Conservation (phyloP, 345 rosid species). For the Eucalyptus lansdowneana region DNA sequence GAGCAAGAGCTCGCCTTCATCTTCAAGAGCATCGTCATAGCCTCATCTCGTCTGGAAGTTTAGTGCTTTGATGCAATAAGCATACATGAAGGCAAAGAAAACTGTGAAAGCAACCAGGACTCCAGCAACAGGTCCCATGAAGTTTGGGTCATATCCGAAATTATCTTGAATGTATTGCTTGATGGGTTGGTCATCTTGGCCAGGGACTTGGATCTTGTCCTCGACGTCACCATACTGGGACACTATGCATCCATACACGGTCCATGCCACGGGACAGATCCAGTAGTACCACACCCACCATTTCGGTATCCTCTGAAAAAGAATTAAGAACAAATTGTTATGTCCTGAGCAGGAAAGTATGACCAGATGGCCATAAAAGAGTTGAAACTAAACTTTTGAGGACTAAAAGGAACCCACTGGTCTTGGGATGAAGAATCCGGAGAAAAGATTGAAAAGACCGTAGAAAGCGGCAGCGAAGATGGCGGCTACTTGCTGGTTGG, state of each 20-base stretch:
- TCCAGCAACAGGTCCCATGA: slow-evolving; percentile 53
- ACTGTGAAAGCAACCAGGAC: slow-evolving; percentile 48
- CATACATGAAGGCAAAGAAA: slow-evolving; percentile 66
- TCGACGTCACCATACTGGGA: slow-evolving; percentile 64
- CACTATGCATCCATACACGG: slow-evolving; percentile 52
- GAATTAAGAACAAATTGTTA: background rate
- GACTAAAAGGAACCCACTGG: slow-evolving; percentile 35
- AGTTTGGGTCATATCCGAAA: slow-evolving; percentile 42
- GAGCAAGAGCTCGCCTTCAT: background rate
- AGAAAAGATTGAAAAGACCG: slow-evolving; percentile 66
- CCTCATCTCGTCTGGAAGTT: slow-evolving; percentile 71
- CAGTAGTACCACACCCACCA: slow-evolving; percentile 98
- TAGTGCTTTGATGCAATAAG: slow-evolving; percentile 49
- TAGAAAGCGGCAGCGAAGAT: slow-evolving; percentile 79
- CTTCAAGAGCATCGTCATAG: background rate
- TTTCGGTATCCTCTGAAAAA: slow-evolving; percentile 55
- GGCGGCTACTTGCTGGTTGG: slow-evolving; percentile 79
- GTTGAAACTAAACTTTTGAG: background rate
- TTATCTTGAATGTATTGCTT: slow-evolving; percentile 27
- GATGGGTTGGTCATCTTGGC: slow-evolving; percentile 11
- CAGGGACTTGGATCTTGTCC: slow-evolving; percentile 22
- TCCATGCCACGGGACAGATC: slow-evolving; percentile 89
- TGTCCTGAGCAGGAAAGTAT: background rate
- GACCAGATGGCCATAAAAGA: background rate
- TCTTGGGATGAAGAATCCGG: slow-evolving; percentile 84